phyloP scores from a whole-genome alignment of 2,329 filamentous ascomycete genomes.

The Dichotomopilus funicola region DNA sequence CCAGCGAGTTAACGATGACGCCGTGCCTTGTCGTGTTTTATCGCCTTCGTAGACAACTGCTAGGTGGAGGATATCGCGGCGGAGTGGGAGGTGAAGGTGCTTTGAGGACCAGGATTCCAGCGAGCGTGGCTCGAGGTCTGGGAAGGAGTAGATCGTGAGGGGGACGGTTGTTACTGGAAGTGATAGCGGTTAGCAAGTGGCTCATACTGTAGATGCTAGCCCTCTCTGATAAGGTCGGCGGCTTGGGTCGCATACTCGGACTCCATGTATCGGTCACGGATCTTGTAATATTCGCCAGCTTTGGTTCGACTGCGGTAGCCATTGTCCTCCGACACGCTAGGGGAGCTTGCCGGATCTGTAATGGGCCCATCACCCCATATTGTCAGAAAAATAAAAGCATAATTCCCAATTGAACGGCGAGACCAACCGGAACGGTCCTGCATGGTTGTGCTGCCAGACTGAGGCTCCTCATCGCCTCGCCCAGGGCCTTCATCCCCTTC shows the following conservation, averaged over 20 bases:
- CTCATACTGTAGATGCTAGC: not conserved
- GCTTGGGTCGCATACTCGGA: constrained; percentile 35
- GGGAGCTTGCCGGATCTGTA: constrained; percentile 14
- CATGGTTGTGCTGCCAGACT: constrained; percentile 40
- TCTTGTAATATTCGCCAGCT: constrained; percentile 33
- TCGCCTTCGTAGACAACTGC: constrained; percentile 92
- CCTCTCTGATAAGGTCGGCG: constrained; percentile 1
- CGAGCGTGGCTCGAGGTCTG: constrained; percentile 72
- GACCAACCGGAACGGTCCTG: constrained; percentile 27
- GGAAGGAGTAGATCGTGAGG: constrained; percentile 85
- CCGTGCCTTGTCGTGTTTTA: constrained; percentile 78
- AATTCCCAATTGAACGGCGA: not conserved
- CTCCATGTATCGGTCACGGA: constrained; percentile 37
- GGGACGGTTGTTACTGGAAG: constrained; percentile 53
- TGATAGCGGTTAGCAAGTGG: constrained; percentile 28
- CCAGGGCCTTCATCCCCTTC: constrained; percentile 44
- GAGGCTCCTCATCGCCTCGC: constrained; percentile 47
- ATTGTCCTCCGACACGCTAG: constrained; percentile 42
- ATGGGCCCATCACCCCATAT: not conserved
- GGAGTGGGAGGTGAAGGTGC: constrained; percentile 80
- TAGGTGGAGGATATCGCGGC: constrained; percentile 85
- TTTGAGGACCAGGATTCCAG: constrained; percentile 73
- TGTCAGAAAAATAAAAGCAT: constrained; percentile 2
- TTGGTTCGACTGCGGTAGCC: constrained; percentile 42
- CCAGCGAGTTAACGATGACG: constrained; percentile 70